Evolutionary conservation across 805 yeast genomes (phyloP).

Genomic region (Candida ficus): DNA sequence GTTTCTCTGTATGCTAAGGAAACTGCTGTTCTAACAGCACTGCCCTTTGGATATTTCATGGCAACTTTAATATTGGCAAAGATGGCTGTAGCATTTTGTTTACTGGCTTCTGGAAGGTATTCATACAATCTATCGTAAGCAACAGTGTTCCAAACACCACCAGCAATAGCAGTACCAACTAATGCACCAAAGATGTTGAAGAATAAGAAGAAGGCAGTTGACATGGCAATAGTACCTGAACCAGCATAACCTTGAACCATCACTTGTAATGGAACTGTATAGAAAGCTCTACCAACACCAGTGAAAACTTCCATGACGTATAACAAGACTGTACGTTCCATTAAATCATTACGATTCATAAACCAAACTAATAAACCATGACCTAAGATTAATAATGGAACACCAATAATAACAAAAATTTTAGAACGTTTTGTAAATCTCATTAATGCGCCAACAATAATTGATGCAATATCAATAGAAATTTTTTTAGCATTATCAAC

Average conservation of each 20-base stretch:
- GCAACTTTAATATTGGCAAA: conserved; percentile 24
- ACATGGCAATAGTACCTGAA: conserved; percentile 26
- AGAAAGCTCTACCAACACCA: conserved; percentile 27
- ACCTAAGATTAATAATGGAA: conserved; percentile 22
- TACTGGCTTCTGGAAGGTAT: conserved; percentile 20
- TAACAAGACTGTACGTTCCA: conserved; percentile 11
- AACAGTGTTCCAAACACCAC: conserved; percentile 27
- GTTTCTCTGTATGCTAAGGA: conserved; percentile 29
- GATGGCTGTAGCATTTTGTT: conserved; percentile 21
- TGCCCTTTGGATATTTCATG: conserved; percentile 22
- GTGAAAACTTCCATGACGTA: conserved; percentile 22
- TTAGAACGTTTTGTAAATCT: conserved; percentile 27
- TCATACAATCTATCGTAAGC: conserved; percentile 15
- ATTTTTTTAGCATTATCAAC: conserved; percentile 28
- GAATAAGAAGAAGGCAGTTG: conserved; percentile 27
- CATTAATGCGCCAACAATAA: conserved; percentile 26
- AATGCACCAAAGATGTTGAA: conserved; percentile 26
- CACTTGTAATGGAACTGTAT: conserved; percentile 23
- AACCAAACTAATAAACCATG: conserved; percentile 25
- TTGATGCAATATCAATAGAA: conserved; percentile 23
- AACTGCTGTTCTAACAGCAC: conserved; percentile 24
- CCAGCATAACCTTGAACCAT: conserved; percentile 27
- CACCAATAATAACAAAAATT: conserved; percentile 20
- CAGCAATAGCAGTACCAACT: conserved; percentile 26
- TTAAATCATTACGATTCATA: conserved; percentile 19